A percentile compares a stretch with the other conserved stretches of the same genome.
These are phyloP conservation scores for Ophioceras dolichostomum DNA, from an alignment of 2,329 filamentous ascomycete genomes.

Conservation along the genomic window DNA sequence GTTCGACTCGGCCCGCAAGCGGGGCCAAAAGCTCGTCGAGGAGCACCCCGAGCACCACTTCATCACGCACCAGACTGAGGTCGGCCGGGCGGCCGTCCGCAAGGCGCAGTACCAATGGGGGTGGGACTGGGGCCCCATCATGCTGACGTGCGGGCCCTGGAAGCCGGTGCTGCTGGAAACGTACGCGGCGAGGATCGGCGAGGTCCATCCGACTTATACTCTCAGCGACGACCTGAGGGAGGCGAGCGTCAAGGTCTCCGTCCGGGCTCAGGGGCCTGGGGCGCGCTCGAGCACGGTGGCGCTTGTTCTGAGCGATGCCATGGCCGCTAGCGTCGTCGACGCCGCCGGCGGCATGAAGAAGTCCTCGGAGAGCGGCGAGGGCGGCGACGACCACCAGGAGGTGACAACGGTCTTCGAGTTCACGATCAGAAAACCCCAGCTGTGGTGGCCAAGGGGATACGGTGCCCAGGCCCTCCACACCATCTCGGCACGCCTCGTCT, in stretches of 20 bases:
- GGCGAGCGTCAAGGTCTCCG: neutral
- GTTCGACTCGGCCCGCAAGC: conserved; percentile 36
- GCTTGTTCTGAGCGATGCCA: neutral
- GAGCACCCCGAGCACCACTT: conserved; percentile 7
- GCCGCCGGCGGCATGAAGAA: no score
- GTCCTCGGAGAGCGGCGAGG: neutral
- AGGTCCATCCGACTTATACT: neutral
- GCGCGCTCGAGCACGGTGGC: neutral
- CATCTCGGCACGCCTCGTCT: neutral
- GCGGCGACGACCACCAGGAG: neutral
- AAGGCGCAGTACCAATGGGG: conserved; percentile 62
- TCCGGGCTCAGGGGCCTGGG: neutral
- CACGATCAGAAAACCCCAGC: neutral
- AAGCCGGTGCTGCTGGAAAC: conserved; percentile 52
- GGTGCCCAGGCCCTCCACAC: conserved; percentile 5
- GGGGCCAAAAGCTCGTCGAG: conserved; percentile 9
- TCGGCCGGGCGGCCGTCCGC: conserved; percentile 24
- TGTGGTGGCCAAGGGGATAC: conserved; percentile 5
- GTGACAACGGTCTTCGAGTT: neutral
- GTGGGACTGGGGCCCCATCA: conserved; percentile 58
- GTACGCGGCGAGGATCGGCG: conserved; percentile 41
- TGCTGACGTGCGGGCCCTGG: conserved; percentile 55
- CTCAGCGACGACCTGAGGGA: neutral
- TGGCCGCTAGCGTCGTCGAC: neutral
- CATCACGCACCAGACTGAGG: conserved; percentile 6